Percentiles rank a stretch among this genome's conserved stretches.
Conservation (phyloP, 192 early-diverging fungal species). For the Coemansia reversa region DNA sequence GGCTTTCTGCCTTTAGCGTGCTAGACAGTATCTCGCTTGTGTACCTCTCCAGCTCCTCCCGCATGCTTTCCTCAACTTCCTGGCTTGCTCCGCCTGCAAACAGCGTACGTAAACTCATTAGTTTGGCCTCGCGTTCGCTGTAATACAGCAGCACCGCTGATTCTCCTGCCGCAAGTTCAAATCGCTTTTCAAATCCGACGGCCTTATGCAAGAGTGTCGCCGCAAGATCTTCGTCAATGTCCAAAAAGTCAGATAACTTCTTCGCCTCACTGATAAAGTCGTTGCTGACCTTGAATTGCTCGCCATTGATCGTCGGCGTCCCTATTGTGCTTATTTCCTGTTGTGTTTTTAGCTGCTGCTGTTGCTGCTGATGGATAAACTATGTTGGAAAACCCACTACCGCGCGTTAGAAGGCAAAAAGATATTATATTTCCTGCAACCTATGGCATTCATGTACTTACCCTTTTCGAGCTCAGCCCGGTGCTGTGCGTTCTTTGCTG, state of each 20-base stretch:
- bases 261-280: constrained; percentile 65
- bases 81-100: constrained; percentile 55
- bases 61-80: constrained; percentile 46
- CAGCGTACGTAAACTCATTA: constrained; percentile 58
- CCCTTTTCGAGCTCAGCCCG: constrained; percentile 46
- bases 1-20: constrained; percentile 19
- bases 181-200: constrained; percentile 53
- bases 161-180: constrained; percentile 61
- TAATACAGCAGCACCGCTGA: constrained; percentile 69
- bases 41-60: constrained; percentile 44
- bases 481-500: constrained; percentile 41
- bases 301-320: constrained; percentile 59
- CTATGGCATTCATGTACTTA: constrained; percentile 1
- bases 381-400: neutral
- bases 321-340: constrained; percentile 7
- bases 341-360: neutral
- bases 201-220: constrained; percentile 63
- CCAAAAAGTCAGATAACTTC: constrained; percentile 76
- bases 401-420: neutral
- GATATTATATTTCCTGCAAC: neutral
- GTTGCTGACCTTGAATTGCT: constrained; percentile 62
- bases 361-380: neutral
- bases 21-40: constrained; percentile 36
- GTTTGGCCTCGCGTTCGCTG: constrained; percentile 62
- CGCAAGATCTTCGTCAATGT: constrained; percentile 76